These are phyloP conservation scores for Panellus pusillus DNA, from an alignment of 768 basidiomycete genomes.

Conservation along the genomic window DNA sequence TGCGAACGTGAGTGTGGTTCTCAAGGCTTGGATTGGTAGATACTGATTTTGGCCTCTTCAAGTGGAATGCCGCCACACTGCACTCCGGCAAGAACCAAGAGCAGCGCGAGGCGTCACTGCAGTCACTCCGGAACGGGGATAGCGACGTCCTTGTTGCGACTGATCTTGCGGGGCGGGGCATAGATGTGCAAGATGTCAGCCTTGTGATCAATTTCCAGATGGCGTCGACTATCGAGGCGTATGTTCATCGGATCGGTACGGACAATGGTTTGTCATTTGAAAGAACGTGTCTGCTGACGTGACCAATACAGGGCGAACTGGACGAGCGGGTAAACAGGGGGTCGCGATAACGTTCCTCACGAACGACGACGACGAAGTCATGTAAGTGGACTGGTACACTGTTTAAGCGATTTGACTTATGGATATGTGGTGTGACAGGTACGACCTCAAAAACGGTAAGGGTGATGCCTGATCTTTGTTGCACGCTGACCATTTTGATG, in stretches of 20 bases:
- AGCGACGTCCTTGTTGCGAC: conserved; percentile 93
- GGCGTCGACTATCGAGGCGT: conserved; percentile 94
- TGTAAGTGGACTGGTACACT: conserved; percentile 54
- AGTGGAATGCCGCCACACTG: conserved; percentile 90
- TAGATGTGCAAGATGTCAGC: conserved; percentile 96
- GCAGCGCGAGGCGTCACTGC: conserved; percentile 91
- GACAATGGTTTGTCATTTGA: conserved; percentile 15
- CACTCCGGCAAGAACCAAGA: conserved; percentile 99
- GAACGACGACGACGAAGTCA: conserved; percentile 95
- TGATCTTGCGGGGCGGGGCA: conserved; percentile 97
- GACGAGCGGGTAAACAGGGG: conserved; percentile 95
- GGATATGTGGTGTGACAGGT: conserved; percentile 48
- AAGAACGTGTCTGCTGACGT: conserved; percentile 4
- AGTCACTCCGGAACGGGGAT: conserved; percentile 82
- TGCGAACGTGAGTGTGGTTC: conserved; percentile 65
- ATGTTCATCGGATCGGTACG: conserved; percentile 96
- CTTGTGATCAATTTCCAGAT: conserved; percentile 98
- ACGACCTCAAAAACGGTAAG: conserved; percentile 92
- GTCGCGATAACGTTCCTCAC: conserved; percentile 93
- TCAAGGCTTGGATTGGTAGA: conserved; percentile 2
- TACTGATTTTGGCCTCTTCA: conserved; percentile 9
- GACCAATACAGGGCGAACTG: conserved; percentile 74
- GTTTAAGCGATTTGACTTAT: conserved; percentile 9
- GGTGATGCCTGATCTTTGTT: conserved; percentile 5
- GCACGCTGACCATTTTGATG: conserved; percentile 17